These are phyloP conservation scores for Linnemannia hyalina DNA, from an alignment of 192 early-diverging fungal species.

Conservation along the genomic window DNA sequence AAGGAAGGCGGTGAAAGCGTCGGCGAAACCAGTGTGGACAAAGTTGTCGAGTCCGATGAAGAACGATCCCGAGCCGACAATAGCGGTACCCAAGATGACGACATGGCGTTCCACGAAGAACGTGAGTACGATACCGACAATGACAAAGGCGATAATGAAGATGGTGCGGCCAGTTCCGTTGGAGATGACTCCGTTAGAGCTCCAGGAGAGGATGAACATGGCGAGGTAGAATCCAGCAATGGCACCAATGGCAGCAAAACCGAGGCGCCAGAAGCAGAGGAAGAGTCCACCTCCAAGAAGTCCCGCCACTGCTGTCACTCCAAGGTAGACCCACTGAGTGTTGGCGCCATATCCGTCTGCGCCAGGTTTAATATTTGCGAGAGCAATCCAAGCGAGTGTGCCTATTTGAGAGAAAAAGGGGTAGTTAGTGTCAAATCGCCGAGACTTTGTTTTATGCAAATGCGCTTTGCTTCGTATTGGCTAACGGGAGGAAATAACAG, in stretches of 20 bases:
- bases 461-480: not conserved
- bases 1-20: conserved; percentile 70
- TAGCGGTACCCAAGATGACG: conserved; percentile 78
- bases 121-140: conserved; percentile 74
- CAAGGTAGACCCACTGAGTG: conserved; percentile 65
- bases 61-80: conserved; percentile 85
- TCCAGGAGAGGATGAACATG: conserved; percentile 78
- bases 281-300: conserved; percentile 75
- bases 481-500: not conserved
- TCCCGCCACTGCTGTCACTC: conserved; percentile 73
- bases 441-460: not conserved
- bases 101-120: conserved; percentile 78
- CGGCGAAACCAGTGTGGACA: conserved; percentile 80
- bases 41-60: conserved; percentile 88
- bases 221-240: conserved; percentile 78
- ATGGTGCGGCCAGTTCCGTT: conserved; percentile 74
- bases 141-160: conserved; percentile 73
- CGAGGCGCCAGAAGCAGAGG: conserved; percentile 78
- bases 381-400: conserved; percentile 63
- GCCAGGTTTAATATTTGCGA: conserved; percentile 61
- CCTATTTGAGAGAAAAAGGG: conserved; percentile 30
- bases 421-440: not conserved
- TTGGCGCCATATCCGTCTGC: conserved; percentile 47
- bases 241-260: conserved; percentile 81
- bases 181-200: conserved; percentile 71